phyloP scores from a whole-genome alignment of 202 grass and related monocot genomes.

The Hordeum pubiflorum region DNA sequence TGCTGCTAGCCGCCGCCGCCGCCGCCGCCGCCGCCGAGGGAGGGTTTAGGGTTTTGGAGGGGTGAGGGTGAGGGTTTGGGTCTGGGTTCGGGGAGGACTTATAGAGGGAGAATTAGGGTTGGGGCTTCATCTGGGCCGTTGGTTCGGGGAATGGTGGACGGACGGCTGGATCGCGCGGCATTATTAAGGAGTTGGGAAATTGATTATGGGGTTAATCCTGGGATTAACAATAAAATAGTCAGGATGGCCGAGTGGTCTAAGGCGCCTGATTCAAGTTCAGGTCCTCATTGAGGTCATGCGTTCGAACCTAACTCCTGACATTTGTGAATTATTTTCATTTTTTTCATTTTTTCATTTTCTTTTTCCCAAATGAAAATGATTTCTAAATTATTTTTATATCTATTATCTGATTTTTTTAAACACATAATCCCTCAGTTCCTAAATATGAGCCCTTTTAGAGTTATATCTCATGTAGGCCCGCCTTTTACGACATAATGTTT shows the following conservation, averaged over 20 bases:
- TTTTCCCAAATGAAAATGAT: too few relatives aligned
- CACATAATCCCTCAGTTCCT: too few relatives aligned
- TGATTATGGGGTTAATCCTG: accelerated
- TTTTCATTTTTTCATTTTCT: too few relatives aligned
- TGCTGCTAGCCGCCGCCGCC: conserved; percentile 1
- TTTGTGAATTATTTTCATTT: too few relatives aligned
- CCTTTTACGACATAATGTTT: too few relatives aligned
- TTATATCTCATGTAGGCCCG: too few relatives aligned
- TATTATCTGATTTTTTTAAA: too few relatives aligned
- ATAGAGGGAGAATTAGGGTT: conserved; percentile 29
- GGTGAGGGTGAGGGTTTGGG: background rate
- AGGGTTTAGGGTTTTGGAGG: conserved; percentile 37
- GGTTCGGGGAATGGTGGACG: background rate
- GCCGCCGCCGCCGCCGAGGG: background rate
- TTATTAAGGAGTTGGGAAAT: background rate
- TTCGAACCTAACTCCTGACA: too few relatives aligned
- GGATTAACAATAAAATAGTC: background rate
- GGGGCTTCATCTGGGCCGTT: conserved; percentile 4
- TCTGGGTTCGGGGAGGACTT: background rate
- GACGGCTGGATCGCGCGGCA: background rate
- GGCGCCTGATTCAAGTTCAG: conserved; percentile 99
- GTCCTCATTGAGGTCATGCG: conserved; percentile 58
- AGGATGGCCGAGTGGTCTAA: conserved; percentile 96
- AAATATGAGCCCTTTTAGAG: too few relatives aligned
- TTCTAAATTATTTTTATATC: too few relatives aligned